A percentile compares a stretch with the other conserved stretches of the same genome.
Evolutionary conservation across 2,329 filamentous ascomycete species (phyloP).

Genomic region (Verticillium klebahnii): DNA sequence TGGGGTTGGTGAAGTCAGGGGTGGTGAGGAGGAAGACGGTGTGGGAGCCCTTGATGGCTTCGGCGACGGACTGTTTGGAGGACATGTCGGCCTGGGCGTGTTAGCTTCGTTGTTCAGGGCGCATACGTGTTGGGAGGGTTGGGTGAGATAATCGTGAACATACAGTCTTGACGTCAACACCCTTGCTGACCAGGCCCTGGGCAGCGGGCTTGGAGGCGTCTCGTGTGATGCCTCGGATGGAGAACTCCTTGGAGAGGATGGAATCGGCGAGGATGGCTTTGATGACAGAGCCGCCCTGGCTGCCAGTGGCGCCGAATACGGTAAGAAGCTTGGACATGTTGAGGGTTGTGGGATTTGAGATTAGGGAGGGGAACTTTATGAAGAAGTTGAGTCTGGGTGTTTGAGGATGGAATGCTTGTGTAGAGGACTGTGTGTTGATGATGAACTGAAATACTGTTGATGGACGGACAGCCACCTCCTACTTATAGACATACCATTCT

Average conservation of each 20-base stretch:
- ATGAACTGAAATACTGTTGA: too few relatives aligned
- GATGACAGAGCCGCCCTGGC: conserved; percentile 45
- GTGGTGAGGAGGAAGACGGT: conserved; percentile 33
- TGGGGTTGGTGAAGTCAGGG: conserved; percentile 11
- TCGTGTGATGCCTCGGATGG: conserved; percentile 43
- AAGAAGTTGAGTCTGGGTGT: too few relatives aligned
- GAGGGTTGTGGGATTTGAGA: background rate
- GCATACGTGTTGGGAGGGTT: too few relatives aligned
- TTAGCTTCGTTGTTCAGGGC: background rate
- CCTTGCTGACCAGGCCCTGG: conserved; percentile 29
- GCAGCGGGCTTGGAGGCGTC: conserved; percentile 34
- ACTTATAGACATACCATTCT: too few relatives aligned
- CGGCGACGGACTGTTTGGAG: conserved; percentile 24
- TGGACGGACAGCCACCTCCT: too few relatives aligned
- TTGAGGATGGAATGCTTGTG: too few relatives aligned
- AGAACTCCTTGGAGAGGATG: conserved; percentile 36
- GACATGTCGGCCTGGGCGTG: conserved; percentile 33
- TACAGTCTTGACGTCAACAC: conserved; percentile 38
- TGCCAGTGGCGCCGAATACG: conserved; percentile 45
- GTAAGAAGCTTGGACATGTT: conserved; percentile 23
- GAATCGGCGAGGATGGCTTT: conserved; percentile 39
- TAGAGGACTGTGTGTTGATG: too few relatives aligned
- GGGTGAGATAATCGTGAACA: conserved; percentile 1
- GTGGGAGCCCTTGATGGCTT: conserved; percentile 35
- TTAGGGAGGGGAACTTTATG: too few relatives aligned